Conservation (phyloP, 371 early-diverging fungal species). For the Mortierella sp. region DNA sequence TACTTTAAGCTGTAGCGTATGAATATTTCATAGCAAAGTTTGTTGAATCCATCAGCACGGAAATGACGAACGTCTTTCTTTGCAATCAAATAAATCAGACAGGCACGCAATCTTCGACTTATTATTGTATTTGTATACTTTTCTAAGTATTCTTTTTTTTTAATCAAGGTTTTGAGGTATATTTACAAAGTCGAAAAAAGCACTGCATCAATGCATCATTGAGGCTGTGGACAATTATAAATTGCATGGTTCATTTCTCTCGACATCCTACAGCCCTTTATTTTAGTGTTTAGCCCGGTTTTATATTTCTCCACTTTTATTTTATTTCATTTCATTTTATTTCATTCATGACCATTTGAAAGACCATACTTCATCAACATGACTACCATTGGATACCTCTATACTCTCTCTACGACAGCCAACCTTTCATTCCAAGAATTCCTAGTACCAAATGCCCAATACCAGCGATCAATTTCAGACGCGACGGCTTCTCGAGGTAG, state of each 20-base stretch:
- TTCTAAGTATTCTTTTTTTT: too few relatives aligned
- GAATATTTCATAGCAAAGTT: conserved; percentile 6
- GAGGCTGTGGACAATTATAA: neutral
- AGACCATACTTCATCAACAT: conserved; percentile 11
- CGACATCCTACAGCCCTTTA: neutral
- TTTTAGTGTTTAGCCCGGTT: neutral
- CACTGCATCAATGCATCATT: neutral
- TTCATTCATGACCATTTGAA: too few relatives aligned
- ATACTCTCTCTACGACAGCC: conserved; percentile 73
- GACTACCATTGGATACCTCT: conserved; percentile 68
- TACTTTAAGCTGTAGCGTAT: conserved; percentile 4
- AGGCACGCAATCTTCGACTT: neutral
- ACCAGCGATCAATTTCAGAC: conserved; percentile 69
- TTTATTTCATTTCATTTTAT: neutral
- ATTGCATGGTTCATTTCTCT: neutral
- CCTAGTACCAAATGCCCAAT: conserved; percentile 54
- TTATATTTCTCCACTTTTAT: neutral
- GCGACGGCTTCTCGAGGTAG: conserved; percentile 74
- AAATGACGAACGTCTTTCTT: conserved; percentile 3
- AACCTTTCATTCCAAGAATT: conserved; percentile 71
- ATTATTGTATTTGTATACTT: neutral
- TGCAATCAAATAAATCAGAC: conserved; percentile 2
- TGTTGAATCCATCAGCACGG: neutral
- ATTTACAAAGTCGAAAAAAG: neutral
- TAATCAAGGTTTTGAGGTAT: too few relatives aligned